phyloP scores from a whole-genome alignment of 1,139 yeast genomes.

The Geotrichum klebahnii region DNA sequence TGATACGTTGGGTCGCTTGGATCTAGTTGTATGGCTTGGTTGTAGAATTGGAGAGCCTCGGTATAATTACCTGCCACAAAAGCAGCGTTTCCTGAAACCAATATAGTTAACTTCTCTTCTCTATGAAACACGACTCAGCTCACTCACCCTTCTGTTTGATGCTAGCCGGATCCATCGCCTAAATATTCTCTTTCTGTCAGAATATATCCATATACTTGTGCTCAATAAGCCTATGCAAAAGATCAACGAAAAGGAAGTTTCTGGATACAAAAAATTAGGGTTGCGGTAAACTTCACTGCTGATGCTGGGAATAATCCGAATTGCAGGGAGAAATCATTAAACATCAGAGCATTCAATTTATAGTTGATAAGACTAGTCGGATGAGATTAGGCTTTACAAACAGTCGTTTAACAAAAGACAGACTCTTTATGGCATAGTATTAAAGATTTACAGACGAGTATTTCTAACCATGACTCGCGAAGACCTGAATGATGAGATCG shows the following conservation, averaged over 20 bases:
- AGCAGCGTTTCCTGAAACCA: slow-evolving; percentile 44
- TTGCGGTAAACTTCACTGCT: no score
- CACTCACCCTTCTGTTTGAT: neutral
- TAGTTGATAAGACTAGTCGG: no score
- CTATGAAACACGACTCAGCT: slow-evolving; percentile 23
- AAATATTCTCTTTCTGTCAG: no score
- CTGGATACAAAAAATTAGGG: no score
- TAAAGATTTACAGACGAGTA: slow-evolving; percentile 10
- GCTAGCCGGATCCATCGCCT: neutral
- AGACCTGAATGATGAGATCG: slow-evolving; percentile 70
- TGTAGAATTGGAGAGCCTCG: slow-evolving; percentile 63
- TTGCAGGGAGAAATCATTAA: neutral
- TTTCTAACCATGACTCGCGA: slow-evolving; percentile 16
- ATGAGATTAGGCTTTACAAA: neutral
- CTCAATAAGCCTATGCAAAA: no score
- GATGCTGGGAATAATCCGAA: no score
- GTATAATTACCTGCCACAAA: slow-evolving; percentile 57
- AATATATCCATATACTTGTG: no score
- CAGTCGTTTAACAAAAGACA: no score
- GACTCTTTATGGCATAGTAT: no score
- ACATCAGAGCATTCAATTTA: no score
- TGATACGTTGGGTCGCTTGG: slow-evolving; percentile 63
- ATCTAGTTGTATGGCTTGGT: slow-evolving; percentile 65
- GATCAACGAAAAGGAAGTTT: no score
- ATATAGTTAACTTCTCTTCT: no score